Evolutionary conservation across 2,329 filamentous ascomycete genomes (phyloP).

Genomic region (Phoma sp.): DNA sequence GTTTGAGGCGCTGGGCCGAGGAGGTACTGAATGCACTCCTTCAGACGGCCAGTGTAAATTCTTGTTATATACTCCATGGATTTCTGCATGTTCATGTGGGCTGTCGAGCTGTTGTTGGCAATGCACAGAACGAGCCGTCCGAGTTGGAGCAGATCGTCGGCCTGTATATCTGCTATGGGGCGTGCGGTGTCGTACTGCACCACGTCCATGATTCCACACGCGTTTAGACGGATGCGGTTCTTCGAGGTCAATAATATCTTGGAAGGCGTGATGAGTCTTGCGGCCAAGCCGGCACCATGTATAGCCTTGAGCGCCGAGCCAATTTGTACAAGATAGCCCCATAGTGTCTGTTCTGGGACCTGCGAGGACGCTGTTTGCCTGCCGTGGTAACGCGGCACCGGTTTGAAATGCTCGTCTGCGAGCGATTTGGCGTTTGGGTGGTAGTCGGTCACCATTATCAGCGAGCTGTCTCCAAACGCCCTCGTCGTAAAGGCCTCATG

Average conservation of each 20-base stretch:
- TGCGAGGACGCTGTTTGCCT: constrained; percentile 44
- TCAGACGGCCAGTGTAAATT: constrained; percentile 78
- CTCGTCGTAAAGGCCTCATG: constrained; percentile 93
- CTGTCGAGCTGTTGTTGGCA: constrained; percentile 69
- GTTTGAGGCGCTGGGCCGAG: constrained; percentile 61
- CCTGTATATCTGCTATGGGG: constrained; percentile 76
- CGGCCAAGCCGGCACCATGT: constrained; percentile 80
- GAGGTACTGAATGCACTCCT: constrained; percentile 82
- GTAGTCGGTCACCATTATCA: constrained; percentile 94
- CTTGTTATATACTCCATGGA: constrained; percentile 78
- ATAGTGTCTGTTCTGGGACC: constrained; percentile 75
- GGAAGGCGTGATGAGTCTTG: constrained; percentile 81
- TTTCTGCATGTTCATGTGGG: constrained; percentile 68
- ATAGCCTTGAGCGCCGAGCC: constrained; percentile 87
- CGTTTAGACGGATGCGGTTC: constrained; percentile 85
- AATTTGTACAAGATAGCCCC: constrained; percentile 92
- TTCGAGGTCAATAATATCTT: constrained; percentile 92
- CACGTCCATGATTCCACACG: constrained; percentile 88
- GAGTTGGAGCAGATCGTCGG: constrained; percentile 85
- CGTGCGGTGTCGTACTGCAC: constrained; percentile 77
- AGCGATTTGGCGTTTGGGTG: constrained; percentile 90
- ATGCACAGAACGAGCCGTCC: constrained; percentile 85
- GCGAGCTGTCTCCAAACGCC: constrained; percentile 90
- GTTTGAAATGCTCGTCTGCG: constrained; percentile 76
- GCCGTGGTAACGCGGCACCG: constrained; percentile 48